Evolutionary conservation across 768 basidiomycete species (phyloP).

Genomic region (Arthromyces matolae): DNA sequence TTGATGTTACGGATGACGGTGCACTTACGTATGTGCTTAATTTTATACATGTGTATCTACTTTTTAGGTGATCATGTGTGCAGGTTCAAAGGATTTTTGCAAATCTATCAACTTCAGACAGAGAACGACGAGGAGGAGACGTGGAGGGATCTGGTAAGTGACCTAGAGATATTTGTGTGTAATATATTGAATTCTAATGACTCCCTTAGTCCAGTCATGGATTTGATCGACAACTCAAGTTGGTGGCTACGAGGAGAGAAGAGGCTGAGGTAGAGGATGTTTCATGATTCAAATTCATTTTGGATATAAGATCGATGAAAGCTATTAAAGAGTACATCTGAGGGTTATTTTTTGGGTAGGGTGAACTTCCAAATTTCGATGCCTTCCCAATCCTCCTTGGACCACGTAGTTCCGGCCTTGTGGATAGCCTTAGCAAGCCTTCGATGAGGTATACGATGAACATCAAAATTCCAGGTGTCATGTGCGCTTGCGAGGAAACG

Average conservation of each 20-base stretch:
- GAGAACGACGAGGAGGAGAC: slow-evolving; percentile 84
- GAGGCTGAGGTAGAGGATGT: slow-evolving; percentile 31
- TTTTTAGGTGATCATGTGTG: neutral
- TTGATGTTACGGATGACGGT: slow-evolving; percentile 71
- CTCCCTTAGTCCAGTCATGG: slow-evolving; percentile 65
- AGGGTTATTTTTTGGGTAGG: slow-evolving; percentile 17
- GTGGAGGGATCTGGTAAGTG: slow-evolving; percentile 71
- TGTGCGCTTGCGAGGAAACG: slow-evolving; percentile 53
- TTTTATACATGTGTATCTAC: too few relatives aligned
- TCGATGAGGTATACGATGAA: slow-evolving; percentile 53
- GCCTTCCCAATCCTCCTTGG: slow-evolving; percentile 70
- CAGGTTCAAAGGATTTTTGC: slow-evolving; percentile 77
- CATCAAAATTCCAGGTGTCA: slow-evolving; percentile 50
- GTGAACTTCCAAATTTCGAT: slow-evolving; percentile 75
- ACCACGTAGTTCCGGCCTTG: slow-evolving; percentile 58
- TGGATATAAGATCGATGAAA: too few relatives aligned
- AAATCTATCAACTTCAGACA: slow-evolving; percentile 83
- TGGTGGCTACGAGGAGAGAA: slow-evolving; percentile 55
- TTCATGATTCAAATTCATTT: neutral
- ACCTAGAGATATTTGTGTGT: neutral
- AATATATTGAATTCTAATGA: neutral
- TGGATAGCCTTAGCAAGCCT: slow-evolving; percentile 60
- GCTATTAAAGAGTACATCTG: too few relatives aligned
- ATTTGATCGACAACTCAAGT: slow-evolving; percentile 62
- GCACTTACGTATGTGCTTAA: slow-evolving; percentile 62